Base-by-base conservation (phyloP, 2,329 filamentous ascomycete species). In the Chaetomiaceae sp. region DNA sequence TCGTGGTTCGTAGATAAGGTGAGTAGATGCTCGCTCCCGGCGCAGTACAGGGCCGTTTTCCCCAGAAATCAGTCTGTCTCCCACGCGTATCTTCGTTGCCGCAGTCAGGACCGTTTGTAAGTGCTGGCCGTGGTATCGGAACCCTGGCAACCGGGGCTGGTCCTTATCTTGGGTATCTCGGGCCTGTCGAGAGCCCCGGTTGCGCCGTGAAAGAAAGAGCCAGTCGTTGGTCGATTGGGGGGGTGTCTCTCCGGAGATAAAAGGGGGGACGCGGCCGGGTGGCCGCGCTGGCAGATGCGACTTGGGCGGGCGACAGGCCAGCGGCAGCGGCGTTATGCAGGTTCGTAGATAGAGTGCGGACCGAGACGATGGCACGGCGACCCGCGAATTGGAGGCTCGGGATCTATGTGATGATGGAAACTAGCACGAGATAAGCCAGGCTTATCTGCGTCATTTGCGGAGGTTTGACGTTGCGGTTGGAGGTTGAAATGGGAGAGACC, bases 391-490 rank as follows among this genome's bases (percentile, higher is more conserved):
- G 51, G 59, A 51, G 54, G 56, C 14, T 19, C 33, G 34, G 11
- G 58, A 58, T 63, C 66, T 79, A 79, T 68, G 77, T 79, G 68
- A 79, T 69, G 67, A 80, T 73, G 59, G 76, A 75, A 67, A 69
- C 72, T 62, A 79, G 71, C 67, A 78, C 72, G 64, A 81, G 77
- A 80, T 80, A 79, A 78, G 77, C 72, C 69, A 73, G 71, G 71
- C 73, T 78, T 78, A 78, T 79, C 73, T 71, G 72, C 72, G 77
- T 80, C 78, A 82, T 81, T 76, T 72, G 71, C 53, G 38, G 37
- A 36, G 40, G 39, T 17, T 38, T 37, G 48, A 9, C n/a, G 40
- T 38, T 37, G 19, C 22, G 40, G n/a, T 3, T 44, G 31, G 38
- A 8, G 47, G 40, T 20, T 15, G 31, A 12, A 20, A 14, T 36